These are phyloP conservation scores for Neonectria neomacrospora DNA, from an alignment of 2,329 filamentous ascomycete genomes.

Conservation along the genomic window DNA sequence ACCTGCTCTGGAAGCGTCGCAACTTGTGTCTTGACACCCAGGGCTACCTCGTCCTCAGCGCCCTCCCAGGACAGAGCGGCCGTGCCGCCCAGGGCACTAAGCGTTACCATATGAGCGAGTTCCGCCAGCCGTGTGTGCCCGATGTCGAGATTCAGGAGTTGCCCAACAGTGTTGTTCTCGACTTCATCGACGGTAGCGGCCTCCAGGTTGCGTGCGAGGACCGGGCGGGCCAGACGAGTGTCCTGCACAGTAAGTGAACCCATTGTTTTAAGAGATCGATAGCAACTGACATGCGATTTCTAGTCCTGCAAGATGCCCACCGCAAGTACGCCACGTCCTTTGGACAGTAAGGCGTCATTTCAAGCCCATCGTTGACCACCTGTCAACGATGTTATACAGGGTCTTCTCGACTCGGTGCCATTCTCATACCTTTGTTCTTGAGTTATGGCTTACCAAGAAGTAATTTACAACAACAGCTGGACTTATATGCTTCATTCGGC, in stretches of 20 bases:
- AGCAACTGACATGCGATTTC: conserved; percentile 9
- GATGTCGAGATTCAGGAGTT: conserved; percentile 94
- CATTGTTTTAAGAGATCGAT: neutral
- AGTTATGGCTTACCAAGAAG: conserved; percentile 6
- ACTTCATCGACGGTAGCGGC: conserved; percentile 69
- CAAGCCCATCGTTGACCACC: neutral
- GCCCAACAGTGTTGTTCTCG: conserved; percentile 80
- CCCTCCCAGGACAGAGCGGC: conserved; percentile 66
- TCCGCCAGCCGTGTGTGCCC: conserved; percentile 81
- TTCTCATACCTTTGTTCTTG: conserved; percentile 9
- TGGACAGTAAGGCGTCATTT: conserved; percentile 41
- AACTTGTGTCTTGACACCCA: conserved; percentile 86
- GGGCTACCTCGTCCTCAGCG: conserved; percentile 83
- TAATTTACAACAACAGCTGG: conserved; percentile 1
- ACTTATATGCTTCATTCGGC: conserved; percentile 4
- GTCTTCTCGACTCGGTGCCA: conserved; percentile 12
- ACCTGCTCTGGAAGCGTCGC: conserved; percentile 93
- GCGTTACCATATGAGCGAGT: conserved; percentile 87
- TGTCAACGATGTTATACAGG: neutral
- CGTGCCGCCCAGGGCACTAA: conserved; percentile 65
- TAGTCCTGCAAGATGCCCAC: conserved; percentile 53
- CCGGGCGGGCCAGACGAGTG: conserved; percentile 65
- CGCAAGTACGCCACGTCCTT: conserved; percentile 47
- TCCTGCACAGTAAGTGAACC: conserved; percentile 62
- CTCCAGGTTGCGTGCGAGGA: conserved; percentile 74